These are phyloP conservation scores for Senecio squalidus DNA, from an alignment of 140 eudicot genomes.

Conservation along the genomic window DNA sequence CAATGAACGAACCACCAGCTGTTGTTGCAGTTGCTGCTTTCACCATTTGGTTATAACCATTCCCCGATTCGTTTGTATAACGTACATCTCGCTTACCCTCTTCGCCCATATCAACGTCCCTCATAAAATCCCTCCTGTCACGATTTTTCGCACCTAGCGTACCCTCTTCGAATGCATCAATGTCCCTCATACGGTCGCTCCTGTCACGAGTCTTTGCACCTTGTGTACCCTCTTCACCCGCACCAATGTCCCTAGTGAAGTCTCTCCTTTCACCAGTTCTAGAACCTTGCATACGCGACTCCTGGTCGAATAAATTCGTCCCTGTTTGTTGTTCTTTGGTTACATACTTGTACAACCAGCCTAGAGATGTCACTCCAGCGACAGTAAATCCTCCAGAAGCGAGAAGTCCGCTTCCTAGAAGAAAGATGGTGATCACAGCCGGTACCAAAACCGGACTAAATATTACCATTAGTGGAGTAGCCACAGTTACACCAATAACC, in stretches of 20 bases:
- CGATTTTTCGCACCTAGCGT: no score
- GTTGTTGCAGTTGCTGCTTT: conserved; percentile 55
- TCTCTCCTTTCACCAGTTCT: no score
- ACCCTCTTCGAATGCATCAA: no score
- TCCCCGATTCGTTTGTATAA: no score
- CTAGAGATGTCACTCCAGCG: neutral
- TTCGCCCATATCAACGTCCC: no score
- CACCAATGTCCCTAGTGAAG: no score
- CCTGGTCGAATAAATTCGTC: neutral
- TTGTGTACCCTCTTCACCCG: no score
- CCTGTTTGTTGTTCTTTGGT: neutral
- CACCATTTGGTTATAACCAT: conserved; percentile 32
- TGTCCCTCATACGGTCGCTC: no score
- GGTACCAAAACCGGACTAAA: neutral
- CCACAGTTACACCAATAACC: neutral
- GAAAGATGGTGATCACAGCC: neutral
- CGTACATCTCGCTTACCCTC: no score
- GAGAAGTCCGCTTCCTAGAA: neutral
- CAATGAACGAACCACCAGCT: conserved; percentile 47
- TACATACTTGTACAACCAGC: neutral
- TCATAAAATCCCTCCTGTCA: no score
- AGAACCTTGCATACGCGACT: neutral
- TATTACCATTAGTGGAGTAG: neutral
- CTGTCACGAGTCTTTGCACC: no score
- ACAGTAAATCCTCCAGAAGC: neutral